Evolutionary conservation across 495 filamentous ascomycete species (phyloP).

Genomic region (Penicillium cinerascens): DNA sequence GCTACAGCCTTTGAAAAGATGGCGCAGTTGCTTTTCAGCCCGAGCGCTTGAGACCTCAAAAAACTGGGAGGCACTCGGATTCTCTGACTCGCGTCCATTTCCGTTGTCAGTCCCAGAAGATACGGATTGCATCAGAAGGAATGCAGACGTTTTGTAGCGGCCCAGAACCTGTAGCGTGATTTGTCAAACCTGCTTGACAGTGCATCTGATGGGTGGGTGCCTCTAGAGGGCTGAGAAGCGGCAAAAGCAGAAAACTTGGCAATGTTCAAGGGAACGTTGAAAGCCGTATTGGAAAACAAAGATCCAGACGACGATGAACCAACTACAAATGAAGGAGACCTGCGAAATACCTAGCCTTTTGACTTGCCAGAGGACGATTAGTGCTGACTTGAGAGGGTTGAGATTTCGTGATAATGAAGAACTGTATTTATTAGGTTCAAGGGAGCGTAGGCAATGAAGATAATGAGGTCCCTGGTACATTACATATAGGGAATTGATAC

Average conservation of each 20-base stretch:
- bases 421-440: background rate
- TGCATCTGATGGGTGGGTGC: constrained; percentile 38
- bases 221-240: constrained; percentile 33
- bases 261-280: constrained; percentile 31
- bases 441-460: too few relatives aligned
- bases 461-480: too few relatives aligned
- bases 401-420: background rate
- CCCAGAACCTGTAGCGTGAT: constrained; percentile 29
- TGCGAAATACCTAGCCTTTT: constrained; percentile 39
- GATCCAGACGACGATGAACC: constrained; percentile 28
- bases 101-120: constrained; percentile 29
- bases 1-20: constrained; percentile 44
- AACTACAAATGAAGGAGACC: constrained; percentile 29
- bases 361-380: constrained; percentile 15
- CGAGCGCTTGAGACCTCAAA: constrained; percentile 33
- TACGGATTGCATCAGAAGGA: constrained; percentile 16
- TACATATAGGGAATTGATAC: too few relatives aligned
- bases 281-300: constrained; percentile 27
- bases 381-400: background rate
- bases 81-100: constrained; percentile 36
- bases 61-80: constrained; percentile 38
- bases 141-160: constrained; percentile 33
- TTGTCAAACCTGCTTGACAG: constrained; percentile 20
- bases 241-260: constrained; percentile 29
- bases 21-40: constrained; percentile 38